Evolutionary conservation across 805 yeast species (phyloP).

Genomic region (Wickerhamomyces alni): DNA sequence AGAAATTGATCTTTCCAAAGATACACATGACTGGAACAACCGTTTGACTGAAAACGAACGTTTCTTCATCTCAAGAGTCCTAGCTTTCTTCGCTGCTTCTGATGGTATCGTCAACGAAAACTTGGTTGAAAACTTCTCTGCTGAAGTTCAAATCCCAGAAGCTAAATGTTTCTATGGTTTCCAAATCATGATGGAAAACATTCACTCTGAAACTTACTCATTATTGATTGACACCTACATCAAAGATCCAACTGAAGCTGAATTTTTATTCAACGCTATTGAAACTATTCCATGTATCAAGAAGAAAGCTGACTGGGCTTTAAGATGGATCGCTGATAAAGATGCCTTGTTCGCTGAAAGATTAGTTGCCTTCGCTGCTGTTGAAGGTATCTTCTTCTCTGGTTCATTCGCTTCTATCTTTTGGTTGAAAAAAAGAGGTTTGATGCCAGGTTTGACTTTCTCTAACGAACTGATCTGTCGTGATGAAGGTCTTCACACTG

Average conservation of each 20-base stretch:
- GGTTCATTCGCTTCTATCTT: conserved; percentile 98
- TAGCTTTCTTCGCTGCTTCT: conserved; percentile 97
- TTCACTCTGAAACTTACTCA: conserved; percentile 96
- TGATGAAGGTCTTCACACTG: conserved; percentile 98
- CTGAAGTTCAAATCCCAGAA: conserved; percentile 95
- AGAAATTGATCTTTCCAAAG: conserved; percentile 94
- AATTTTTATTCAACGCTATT: conserved; percentile 88
- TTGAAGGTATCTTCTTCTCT: conserved; percentile 97
- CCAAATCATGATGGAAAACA: conserved; percentile 99
- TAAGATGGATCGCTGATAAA: conserved; percentile 90
- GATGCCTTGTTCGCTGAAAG: conserved; percentile 92
- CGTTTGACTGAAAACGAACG: conserved; percentile 86
- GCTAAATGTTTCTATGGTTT: conserved; percentile 98
- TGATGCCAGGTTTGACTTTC: conserved; percentile 98
- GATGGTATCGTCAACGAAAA: conserved; percentile 98
- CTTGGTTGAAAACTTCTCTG: conserved; percentile 93
- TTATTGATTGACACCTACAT: conserved; percentile 90
- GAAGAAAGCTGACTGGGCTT: conserved; percentile 98
- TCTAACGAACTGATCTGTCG: conserved; percentile 96
- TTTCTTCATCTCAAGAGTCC: conserved; percentile 83
- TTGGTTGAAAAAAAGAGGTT: conserved; percentile 98
- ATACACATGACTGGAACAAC: conserved; percentile 87
- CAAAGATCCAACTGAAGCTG: conserved; percentile 92
- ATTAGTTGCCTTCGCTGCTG: conserved; percentile 96
- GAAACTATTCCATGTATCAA: conserved; percentile 94